phyloP scores from a whole-genome alignment of 495 filamentous ascomycete genomes.

The Trichoderma gamsii region DNA sequence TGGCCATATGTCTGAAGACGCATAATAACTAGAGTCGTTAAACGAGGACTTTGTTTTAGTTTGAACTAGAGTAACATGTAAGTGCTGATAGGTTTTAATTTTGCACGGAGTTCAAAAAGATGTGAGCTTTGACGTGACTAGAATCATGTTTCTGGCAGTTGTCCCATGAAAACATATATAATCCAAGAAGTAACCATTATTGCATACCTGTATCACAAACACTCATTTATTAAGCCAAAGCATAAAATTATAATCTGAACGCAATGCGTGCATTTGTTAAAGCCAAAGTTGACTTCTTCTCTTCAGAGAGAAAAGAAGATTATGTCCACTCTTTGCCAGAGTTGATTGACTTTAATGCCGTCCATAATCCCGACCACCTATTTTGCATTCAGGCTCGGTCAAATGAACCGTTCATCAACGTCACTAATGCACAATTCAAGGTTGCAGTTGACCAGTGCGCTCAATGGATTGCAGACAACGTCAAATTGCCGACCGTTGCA shows the following conservation, averaged over 20 bases:
- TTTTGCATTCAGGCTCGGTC: constrained; percentile 25
- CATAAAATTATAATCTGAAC: neutral
- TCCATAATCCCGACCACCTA: constrained; percentile 21
- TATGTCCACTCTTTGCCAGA: constrained; percentile 18
- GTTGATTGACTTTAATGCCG: constrained; percentile 26
- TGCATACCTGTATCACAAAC: neutral
- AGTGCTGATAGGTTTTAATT: too few species aligned
- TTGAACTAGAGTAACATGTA: too few species aligned
- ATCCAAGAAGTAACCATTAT: neutral
- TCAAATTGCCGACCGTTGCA: neutral
- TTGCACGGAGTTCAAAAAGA: too few species aligned
- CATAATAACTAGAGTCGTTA: too few species aligned
- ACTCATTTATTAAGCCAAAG: neutral
- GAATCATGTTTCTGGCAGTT: too few species aligned
- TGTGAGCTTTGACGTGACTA: too few species aligned
- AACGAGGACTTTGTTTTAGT: too few species aligned
- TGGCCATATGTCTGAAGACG: too few species aligned
- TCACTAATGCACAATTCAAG: constrained; percentile 4
- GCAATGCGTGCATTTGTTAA: constrained; percentile 5
- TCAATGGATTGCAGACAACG: neutral
- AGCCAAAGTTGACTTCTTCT: constrained; percentile 1
- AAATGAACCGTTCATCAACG: neutral
- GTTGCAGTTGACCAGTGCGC: constrained; percentile 6
- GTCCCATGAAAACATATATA: neutral
- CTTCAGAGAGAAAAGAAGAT: neutral